phyloP scores from a whole-genome alignment of 1,139 yeast species.

The Kodamaea alishanica region DNA sequence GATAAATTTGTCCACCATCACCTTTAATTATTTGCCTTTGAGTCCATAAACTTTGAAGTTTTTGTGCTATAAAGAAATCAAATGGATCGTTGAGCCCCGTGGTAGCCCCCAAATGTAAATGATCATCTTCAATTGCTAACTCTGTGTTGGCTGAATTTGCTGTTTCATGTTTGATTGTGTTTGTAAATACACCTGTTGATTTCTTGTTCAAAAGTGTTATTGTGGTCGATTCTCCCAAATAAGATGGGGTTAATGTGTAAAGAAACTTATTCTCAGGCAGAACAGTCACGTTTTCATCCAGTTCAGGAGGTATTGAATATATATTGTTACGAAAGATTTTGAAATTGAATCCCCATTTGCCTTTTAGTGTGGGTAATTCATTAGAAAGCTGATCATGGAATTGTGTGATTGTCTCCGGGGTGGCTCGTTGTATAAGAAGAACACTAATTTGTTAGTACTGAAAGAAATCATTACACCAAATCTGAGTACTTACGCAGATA shows the following conservation, averaged over 20 bases:
- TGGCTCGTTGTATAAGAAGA: conserved; percentile 50
- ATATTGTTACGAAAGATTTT: conserved; percentile 63
- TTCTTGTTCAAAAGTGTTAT: conserved; percentile 52
- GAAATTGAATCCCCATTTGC: conserved; percentile 63
- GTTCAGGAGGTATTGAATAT: conserved; percentile 43
- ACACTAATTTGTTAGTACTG: conserved; percentile 31
- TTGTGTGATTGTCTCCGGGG: conserved; percentile 61
- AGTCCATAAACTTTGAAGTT: conserved; percentile 70
- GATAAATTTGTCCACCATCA: conserved; percentile 68
- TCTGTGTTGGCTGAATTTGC: conserved; percentile 15
- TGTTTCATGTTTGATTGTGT: conserved; percentile 35
- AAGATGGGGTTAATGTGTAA: conserved; percentile 56
- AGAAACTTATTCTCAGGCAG: conserved; percentile 46
- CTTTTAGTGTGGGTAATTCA: conserved; percentile 54
- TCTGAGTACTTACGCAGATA: conserved; percentile 26
- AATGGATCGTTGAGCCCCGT: conserved; percentile 48
- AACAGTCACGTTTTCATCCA: conserved; percentile 25
- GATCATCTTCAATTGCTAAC: conserved; percentile 35
- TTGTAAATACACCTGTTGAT: conserved; percentile 44
- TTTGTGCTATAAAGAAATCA: conserved; percentile 48
- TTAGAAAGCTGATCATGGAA: conserved; percentile 66
- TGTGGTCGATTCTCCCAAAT: conserved; percentile 43
- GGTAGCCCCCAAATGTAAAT: conserved; percentile 44
- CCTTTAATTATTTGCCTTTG: conserved; percentile 71
- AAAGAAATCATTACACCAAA: no score